A percentile compares a stretch with the other conserved stretches of the same genome.
phyloP scores from a whole-genome alignment of 176 grass and related monocot species.

The Chrysopogon serrulatus region DNA sequence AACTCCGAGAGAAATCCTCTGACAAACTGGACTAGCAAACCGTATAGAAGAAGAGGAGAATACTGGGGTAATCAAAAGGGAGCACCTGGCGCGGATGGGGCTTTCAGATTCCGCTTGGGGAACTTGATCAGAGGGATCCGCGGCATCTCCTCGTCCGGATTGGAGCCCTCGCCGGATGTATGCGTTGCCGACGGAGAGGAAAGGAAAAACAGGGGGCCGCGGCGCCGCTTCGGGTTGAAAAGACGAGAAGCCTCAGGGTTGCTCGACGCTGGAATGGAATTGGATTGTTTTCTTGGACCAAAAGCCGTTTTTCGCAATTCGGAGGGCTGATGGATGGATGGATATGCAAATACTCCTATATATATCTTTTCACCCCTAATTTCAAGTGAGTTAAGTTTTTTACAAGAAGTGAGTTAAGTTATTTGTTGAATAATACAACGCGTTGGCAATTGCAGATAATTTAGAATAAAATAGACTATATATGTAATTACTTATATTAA shows the following conservation, averaged over 20 bases:
- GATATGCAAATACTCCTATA: too few relatives aligned
- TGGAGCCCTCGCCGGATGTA: background rate
- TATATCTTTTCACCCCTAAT: too few relatives aligned
- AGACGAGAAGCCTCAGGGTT: background rate
- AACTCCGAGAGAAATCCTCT: background rate
- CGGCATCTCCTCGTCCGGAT: slow-evolving; percentile 39
- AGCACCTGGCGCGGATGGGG: slow-evolving; percentile 41
- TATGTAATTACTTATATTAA: too few relatives aligned
- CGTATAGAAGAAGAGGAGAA: background rate
- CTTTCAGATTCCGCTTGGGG: slow-evolving; percentile 47
- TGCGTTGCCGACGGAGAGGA: background rate
- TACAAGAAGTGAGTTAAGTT: too few relatives aligned
- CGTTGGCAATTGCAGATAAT: too few relatives aligned
- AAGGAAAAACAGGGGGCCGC: background rate
- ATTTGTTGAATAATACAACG: too few relatives aligned
- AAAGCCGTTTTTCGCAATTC: too few relatives aligned
- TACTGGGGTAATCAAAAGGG: background rate
- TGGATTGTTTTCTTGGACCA: too few relatives aligned
- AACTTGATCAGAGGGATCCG: slow-evolving; percentile 69
- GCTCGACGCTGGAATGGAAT: too few relatives aligned
- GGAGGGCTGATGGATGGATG: too few relatives aligned
- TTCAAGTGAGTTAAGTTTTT: too few relatives aligned
- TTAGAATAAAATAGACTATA: too few relatives aligned
- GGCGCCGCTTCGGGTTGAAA: background rate
- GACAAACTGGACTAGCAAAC: background rate